Conservation (phyloP, 2,329 filamentous ascomycete genomes). For the Claviceps arundinis region DNA sequence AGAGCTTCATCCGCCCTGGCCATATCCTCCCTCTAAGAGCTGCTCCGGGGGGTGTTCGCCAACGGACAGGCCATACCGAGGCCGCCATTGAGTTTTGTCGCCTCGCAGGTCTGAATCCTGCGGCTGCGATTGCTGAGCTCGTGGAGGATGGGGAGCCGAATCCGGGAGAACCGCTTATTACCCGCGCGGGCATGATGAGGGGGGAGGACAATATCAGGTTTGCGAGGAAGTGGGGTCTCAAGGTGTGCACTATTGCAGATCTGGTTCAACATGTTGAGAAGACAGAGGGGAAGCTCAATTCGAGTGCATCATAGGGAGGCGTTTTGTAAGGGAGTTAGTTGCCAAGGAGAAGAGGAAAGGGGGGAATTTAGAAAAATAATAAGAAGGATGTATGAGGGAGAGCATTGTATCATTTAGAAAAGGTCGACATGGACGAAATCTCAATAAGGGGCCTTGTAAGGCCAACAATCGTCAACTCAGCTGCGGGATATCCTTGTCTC, state of each 20-base stretch:
- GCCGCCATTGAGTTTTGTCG: constrained; percentile 83
- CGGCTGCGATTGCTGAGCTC: constrained; percentile 79
- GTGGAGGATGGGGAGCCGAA: constrained; percentile 74
- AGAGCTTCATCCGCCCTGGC: constrained; percentile 66
- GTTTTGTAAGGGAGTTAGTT: no score
- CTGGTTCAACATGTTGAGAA: constrained; percentile 68
- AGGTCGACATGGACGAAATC: background rate
- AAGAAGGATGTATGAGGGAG: background rate
- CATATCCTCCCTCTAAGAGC: constrained; percentile 82
- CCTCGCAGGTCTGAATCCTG: constrained; percentile 63
- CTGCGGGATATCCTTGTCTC: no score
- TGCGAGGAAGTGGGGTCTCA: constrained; percentile 76
- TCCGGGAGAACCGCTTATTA: constrained; percentile 50
- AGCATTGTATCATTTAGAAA: no score
- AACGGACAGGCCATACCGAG: constrained; percentile 79
- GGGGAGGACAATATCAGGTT: constrained; percentile 80
- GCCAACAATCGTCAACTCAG: no score
- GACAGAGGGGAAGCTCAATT: constrained; percentile 47
- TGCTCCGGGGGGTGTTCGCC: constrained; percentile 64
- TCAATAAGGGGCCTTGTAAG: background rate
- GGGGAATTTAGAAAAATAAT: background rate
- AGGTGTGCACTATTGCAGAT: constrained; percentile 91
- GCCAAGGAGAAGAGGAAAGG: background rate
- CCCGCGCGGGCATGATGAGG: constrained; percentile 76
- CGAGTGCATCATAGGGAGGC: constrained; percentile 17